Percentiles rank a stretch among this genome's conserved stretches.
phyloP scores from a whole-genome alignment of 2,329 filamentous ascomycete genomes.

The Aspergillus unguis region DNA sequence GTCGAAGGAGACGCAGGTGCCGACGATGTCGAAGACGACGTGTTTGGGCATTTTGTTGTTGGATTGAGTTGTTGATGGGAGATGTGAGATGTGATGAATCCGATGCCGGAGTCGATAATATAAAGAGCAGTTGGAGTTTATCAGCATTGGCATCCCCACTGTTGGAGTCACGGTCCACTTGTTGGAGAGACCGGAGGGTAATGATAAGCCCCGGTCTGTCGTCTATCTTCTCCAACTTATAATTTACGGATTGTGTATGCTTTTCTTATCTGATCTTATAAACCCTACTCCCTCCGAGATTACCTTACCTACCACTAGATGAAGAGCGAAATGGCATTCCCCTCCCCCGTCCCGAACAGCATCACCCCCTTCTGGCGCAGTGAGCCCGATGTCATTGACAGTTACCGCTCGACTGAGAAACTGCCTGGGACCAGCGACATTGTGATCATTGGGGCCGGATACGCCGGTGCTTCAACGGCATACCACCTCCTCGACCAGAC shows the following conservation, averaged over 20 bases:
- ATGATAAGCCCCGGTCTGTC: neutral
- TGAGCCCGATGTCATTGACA: conserved; percentile 10
- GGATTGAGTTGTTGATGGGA: neutral
- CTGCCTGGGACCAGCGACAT: conserved; percentile 43
- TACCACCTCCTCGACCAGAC: conserved; percentile 37
- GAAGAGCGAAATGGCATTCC: neutral
- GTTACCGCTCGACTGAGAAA: conserved; percentile 10
- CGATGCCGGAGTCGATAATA: neutral
- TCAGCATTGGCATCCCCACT: neutral
- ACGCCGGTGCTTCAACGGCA: conserved; percentile 42
- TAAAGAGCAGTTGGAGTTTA: neutral
- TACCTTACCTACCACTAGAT: neutral
- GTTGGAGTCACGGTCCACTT: neutral
- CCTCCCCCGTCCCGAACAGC: conserved; percentile 1
- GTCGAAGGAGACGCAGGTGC: conserved; percentile 47
- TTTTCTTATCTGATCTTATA: neutral
- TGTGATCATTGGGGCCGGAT: conserved; percentile 48
- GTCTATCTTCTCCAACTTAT: neutral
- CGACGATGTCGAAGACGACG: conserved; percentile 53
- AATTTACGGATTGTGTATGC: too few relatives aligned
- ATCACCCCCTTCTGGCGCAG: conserved; percentile 12
- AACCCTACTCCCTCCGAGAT: neutral
- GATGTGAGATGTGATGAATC: too few relatives aligned
- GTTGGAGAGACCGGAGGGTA: neutral
- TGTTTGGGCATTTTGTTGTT: conserved; percentile 32